A percentile compares a stretch with the other conserved stretches of the same genome.
These are phyloP conservation scores for Penicillium sp. DNA, from an alignment of 2,329 filamentous ascomycete species.

Conservation along the genomic window DNA sequence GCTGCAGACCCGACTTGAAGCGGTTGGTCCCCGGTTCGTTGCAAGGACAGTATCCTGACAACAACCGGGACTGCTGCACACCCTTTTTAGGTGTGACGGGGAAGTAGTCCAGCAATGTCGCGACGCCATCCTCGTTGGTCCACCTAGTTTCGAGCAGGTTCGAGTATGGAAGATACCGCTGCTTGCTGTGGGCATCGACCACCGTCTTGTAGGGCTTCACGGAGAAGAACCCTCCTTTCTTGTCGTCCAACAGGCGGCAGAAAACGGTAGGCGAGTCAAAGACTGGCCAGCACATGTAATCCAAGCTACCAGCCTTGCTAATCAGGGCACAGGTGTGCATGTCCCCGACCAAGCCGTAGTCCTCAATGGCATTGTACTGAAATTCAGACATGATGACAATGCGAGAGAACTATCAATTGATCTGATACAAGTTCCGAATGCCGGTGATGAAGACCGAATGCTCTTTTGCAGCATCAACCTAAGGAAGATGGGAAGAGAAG, in stretches of 20 bases:
- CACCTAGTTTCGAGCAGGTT: slow-evolving; percentile 71
- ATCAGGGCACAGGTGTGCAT: slow-evolving; percentile 71
- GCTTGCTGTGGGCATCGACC: slow-evolving; percentile 56
- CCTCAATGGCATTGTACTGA: slow-evolving; percentile 49
- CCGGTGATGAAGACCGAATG: not conserved
- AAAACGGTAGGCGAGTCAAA: slow-evolving; percentile 72
- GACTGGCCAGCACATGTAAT: slow-evolving; percentile 74
- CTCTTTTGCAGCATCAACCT: not conserved
- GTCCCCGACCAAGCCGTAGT: slow-evolving; percentile 72
- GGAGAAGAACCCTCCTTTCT: slow-evolving; percentile 65
- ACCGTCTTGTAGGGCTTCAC: slow-evolving; percentile 47
- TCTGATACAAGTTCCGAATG: not conserved
- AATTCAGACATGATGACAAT: slow-evolving; percentile 10
- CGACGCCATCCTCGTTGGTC: slow-evolving; percentile 65
- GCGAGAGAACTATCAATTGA: not conserved
- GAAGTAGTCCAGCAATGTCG: slow-evolving; percentile 67
- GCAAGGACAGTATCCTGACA: slow-evolving; percentile 31
- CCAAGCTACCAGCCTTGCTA: slow-evolving; percentile 63
- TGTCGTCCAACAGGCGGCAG: slow-evolving; percentile 63
- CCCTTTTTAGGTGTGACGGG: slow-evolving; percentile 56
- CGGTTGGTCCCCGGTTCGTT: slow-evolving; percentile 39
- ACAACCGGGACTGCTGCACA: slow-evolving; percentile 28
- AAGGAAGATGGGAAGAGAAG: not conserved
- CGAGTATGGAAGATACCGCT: slow-evolving; percentile 66
- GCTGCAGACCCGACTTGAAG: slow-evolving; percentile 41